Evolutionary conservation across 345 rosid genomes (phyloP).

Genomic region (Melaleuca quinquenervia): DNA sequence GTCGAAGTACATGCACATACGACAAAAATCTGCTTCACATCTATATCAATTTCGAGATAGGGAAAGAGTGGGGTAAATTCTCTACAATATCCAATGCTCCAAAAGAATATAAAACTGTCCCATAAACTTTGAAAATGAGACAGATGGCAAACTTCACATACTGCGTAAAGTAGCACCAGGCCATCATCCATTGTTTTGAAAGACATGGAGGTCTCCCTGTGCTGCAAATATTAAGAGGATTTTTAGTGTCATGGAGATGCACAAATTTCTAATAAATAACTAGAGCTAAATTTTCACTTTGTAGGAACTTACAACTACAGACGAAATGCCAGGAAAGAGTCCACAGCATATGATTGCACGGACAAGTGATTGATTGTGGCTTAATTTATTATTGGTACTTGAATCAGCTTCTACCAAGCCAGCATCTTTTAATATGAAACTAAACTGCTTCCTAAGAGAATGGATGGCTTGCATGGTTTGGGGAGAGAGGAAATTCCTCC

Average conservation of each 20-base stretch:
- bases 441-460: constrained; percentile 87
- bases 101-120: background rate
- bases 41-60: background rate
- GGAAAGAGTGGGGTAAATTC: background rate
- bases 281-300: background rate
- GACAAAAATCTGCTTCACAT: background rate
- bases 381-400: constrained; percentile 57
- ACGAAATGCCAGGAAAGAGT: constrained; percentile 89
- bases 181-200: constrained; percentile 99
- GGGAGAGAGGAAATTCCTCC: constrained; percentile 94
- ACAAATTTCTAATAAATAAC: background rate
- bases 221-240: constrained; percentile 33
- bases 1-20: background rate
- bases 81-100: background rate
- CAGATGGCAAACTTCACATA: constrained; percentile 17
- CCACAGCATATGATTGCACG: constrained; percentile 96
- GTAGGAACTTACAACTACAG: constrained; percentile 64
- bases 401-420: constrained; percentile 60
- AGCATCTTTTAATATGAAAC: constrained; percentile 78
- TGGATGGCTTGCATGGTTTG: constrained; percentile 96
- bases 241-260: background rate
- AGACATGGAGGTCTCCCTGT: constrained; percentile 86
- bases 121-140: background rate
- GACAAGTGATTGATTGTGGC: constrained; percentile 82
- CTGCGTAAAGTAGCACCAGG: constrained; percentile 77